Evolutionary conservation across 345 rosid genomes (phyloP), one percentile per base, ranked within the genome.

Genomic region (Heritiera littoralis): DNA sequence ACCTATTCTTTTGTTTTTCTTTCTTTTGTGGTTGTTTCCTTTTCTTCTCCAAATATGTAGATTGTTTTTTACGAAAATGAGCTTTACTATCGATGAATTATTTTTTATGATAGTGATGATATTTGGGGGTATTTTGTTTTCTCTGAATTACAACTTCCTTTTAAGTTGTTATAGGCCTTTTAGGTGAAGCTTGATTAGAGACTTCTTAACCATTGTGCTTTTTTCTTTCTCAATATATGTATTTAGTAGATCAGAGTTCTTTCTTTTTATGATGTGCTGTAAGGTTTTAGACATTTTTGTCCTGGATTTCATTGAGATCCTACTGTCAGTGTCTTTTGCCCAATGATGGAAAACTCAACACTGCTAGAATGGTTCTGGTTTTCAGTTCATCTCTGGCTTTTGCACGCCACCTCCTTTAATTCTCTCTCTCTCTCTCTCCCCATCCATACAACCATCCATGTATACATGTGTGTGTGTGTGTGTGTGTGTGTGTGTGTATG

Each of bases 291-390:
- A 23, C 9, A 40, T 20, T 58, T 63, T 15, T 20, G 55, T 14
- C 54, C 7, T 38, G 48, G 35, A 6, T 52, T 73, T 52, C 49
- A 35, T 52, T 0, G 30, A 38, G 56, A n/a, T 48, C 75, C 74
- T 23, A 40, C 4, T 15, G 7, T 6, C 35, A 41, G 8, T 58
- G 30, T 32, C 35, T 45, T 68, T 40, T 72, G 82, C 82, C 80
- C 82, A 5, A 38, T 72, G 80, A 83, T 76, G 80, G 64, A 83
- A 55, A 83, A 38, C 75, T 71, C n/a, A 14, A 20, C 52, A 55
- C 17, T 56, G 12, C 13, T 63, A 32, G 43, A 83, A 74, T 7
- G 65, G 76, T 77, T 70, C 65, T 70, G 71, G 35, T 48, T 69
- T 75, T 63, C 43, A 14, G 48, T 64, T 80, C 78, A 8, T 72